Evolutionary conservation across 2,329 filamentous ascomycete species (phyloP).

Genomic region (Thermothelomyces thermophilus): DNA sequence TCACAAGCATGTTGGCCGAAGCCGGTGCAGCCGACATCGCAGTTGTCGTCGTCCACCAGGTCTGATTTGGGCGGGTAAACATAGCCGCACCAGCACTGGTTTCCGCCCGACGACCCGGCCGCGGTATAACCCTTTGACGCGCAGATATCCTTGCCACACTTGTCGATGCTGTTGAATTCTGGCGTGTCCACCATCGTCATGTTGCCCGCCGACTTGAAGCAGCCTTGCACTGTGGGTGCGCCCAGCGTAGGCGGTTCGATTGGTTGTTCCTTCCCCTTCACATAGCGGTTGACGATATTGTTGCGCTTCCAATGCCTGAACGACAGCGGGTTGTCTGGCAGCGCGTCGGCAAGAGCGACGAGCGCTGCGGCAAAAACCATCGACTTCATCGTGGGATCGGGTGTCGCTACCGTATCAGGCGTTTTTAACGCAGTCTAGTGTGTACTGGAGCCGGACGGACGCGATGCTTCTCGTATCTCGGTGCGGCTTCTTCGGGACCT

Average conservation of each 20-base stretch:
- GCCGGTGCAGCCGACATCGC: conserved; percentile 59
- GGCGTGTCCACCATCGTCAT: conserved; percentile 26
- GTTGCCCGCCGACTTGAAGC: conserved; percentile 41
- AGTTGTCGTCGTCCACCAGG: conserved; percentile 52
- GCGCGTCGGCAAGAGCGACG: conserved; percentile 12
- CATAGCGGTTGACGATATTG: background rate
- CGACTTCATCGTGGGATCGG: conserved; percentile 20
- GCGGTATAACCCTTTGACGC: conserved; percentile 44
- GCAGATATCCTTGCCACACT: conserved; percentile 37
- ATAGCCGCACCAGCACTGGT: conserved; percentile 67
- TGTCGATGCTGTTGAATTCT: conserved; percentile 36
- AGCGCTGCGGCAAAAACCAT: conserved; percentile 15
- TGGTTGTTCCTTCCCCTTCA: conserved; percentile 32
- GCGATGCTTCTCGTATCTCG: background rate
- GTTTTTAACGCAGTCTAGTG: background rate
- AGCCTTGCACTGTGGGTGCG: conserved; percentile 43
- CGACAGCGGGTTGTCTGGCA: conserved; percentile 4
- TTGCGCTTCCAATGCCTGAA: background rate
- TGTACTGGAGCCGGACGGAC: no score
- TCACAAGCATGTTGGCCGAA: conserved; percentile 59
- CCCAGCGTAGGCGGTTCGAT: conserved; percentile 32
- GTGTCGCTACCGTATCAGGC: no score
- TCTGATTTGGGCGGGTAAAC: conserved; percentile 53
- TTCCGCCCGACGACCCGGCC: conserved; percentile 54
- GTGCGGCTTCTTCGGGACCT: conserved; percentile 6